Base-by-base conservation (phyloP, 225 moss, liverwort and hornwort species). In the Sphagnum tenellum region DNA sequence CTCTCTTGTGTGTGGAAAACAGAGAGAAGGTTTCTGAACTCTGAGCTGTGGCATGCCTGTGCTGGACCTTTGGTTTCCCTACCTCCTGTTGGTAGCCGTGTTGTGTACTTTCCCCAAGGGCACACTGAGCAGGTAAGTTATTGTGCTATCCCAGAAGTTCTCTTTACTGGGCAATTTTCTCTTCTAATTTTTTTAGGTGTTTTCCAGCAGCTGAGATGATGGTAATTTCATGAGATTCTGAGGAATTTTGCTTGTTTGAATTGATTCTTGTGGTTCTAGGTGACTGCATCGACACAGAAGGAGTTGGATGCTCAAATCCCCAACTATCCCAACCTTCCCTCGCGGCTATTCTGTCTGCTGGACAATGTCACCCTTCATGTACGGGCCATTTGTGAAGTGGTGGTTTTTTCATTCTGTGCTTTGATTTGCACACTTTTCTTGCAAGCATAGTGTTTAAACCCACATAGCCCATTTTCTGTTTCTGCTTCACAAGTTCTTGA, bases 1-100 rank as follows among this genome's bases (percentile, higher is more conserved):
- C 29, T 29, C 29, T 29, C 29, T 29, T 29, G 29, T 29, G 29
- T 1, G 29, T 29, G 29, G 56, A 57, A 29, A 61, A 48, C 47
- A 48, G 83, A 84, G 54, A 76, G 76, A 63, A 57, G 83, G 67
- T 79, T 79, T 65, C 69, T 84, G 57, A 84, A 84, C 69, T 79
- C 83, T n/a, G 83, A 80, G 56, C 74, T 84, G 2, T 84, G 83
- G 83, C 83, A 79, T 58, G 83, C 83, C 12, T 84, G 83, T 72
- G 83, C 83, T 11, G 83, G 83, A 55, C 83, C 83, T 12, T 76
- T 84, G 7, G 83, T 84, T 49, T 76, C 83, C 50, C 76, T 84
- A 50, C 83, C 83, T 9, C 74, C 77, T 8, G 80, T 84, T 56
- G 80, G 80, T 59, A 84, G 74, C 48, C 77, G 74, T 11, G 83